Evolutionary conservation across 1,139 yeast species (phyloP), one percentile per base, ranked within the genome.

Genomic region (Protomyces macrosporus): DNA sequence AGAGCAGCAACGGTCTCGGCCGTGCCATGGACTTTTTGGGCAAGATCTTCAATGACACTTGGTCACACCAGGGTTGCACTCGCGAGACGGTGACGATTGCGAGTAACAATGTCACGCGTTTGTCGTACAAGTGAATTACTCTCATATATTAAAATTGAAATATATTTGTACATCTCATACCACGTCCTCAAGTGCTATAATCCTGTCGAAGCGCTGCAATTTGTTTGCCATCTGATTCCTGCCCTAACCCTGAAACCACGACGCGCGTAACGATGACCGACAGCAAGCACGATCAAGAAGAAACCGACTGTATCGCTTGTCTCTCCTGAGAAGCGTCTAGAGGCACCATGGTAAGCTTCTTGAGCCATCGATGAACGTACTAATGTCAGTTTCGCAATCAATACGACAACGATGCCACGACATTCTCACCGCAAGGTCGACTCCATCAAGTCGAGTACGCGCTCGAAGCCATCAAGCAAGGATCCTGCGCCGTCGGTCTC

Each of bases 401-500:
- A 35, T 60, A 60, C 55, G 63, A 64, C 55, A 39, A 55, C 45
- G 67, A 65, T 48, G 67, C 66, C 33, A 60, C 66, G 36, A 65
- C 67, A 0, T 59, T 53, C 56, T 53, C 55, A 36, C 70, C 69
- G 53, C 69, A 68, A 65, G 62, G 48, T 34, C 58, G 59, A 34
- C 37, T 70, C 35, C 67, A 66, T 37, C 66, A 71, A 73, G 86
- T 86, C 45, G 99, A 93, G 75, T 93, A 93, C 72, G 98, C 98
- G 2, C 79, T 91, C 67, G 98, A 93, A 74, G 98, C 98, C 16
- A 93, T 93, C 76, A 93, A 93, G 75, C 98, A 93, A 78, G 98
- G 98, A 55, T 87, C 96, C 70, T 98, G 97, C 2, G 93, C 97
- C 12, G 97, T 91, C 48, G 99, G 98, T 4, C 79, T 93, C 65